These are phyloP conservation scores for Lippia alba DNA, from an alignment of 305 asterid genomes.

Conservation along the genomic window DNA sequence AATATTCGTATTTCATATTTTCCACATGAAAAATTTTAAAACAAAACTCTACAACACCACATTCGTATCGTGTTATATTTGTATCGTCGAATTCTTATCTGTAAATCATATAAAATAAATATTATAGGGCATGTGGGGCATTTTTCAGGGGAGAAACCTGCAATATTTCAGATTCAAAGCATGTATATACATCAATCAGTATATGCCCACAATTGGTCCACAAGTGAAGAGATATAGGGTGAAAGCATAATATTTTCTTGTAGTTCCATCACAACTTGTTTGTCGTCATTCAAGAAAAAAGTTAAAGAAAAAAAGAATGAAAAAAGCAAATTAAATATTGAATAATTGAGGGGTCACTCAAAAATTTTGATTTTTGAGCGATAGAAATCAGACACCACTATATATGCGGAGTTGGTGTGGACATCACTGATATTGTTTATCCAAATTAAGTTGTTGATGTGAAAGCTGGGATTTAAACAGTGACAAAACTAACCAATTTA, in stretches of 20 bases:
- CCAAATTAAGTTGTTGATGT: conserved; percentile 25
- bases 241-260: conserved; percentile 29
- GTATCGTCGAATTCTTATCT: no score
- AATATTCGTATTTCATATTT: no score
- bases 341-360: conserved; percentile 38
- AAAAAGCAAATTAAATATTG: conserved; percentile 28
- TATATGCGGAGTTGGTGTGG: conserved; percentile 17
- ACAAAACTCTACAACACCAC: no score
- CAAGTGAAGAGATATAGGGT: conserved; percentile 23
- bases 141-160: background rate
- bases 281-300: conserved; percentile 35
- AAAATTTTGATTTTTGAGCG: conserved; percentile 27
- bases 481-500: conserved; percentile 24
- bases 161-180: conserved; percentile 9
- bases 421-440: conserved; percentile 24
- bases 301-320: background rate
- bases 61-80: no score
- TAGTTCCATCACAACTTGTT: conserved; percentile 41
- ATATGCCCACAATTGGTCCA: conserved; percentile 29
- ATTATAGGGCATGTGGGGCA: background rate
- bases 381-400: conserved; percentile 35
- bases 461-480: background rate
- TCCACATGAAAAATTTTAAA: no score
- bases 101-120: no score
- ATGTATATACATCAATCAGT: background rate